A percentile compares a stretch with the other conserved stretches of the same genome.
Evolutionary conservation across 2,329 filamentous ascomycete genomes (phyloP).

Genomic region (Gnomoniopsis sp.): DNA sequence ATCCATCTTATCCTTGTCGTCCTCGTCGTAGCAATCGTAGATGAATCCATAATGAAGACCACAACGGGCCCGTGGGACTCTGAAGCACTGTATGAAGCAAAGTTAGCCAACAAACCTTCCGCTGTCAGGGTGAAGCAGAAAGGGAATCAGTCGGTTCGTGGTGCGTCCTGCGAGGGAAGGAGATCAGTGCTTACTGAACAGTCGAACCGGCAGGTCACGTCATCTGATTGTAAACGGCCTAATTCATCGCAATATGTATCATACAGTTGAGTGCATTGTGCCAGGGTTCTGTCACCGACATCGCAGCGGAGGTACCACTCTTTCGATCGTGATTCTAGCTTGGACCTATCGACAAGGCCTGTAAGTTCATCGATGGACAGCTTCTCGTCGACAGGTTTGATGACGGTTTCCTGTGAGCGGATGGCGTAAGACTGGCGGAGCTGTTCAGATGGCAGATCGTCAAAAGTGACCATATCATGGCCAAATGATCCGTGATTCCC

Average conservation of each 20-base stretch:
- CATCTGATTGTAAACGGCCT: no score
- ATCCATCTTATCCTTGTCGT: no score
- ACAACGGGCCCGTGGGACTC: background rate
- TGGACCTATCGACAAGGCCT: background rate
- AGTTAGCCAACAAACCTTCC: background rate
- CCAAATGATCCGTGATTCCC: no score
- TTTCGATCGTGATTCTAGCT: background rate
- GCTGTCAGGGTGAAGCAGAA: background rate
- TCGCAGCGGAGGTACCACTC: background rate
- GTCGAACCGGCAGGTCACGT: background rate
- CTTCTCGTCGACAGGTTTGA: no score
- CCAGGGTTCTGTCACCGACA: background rate
- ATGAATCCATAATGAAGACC: background rate
- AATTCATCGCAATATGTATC: background rate
- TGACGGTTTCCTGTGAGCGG: no score
- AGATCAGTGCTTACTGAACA: background rate
- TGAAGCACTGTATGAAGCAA: background rate
- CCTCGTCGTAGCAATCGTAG: background rate
- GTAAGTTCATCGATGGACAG: no score
- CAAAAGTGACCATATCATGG: no score
- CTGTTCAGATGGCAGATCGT: no score
- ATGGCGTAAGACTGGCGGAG: no score
- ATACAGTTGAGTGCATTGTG: background rate
- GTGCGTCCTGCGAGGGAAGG: background rate
- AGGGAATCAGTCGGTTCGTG: background rate